These are phyloP conservation scores for Pseudonitzschia multiseries DNA, from an alignment of 108 stramenopile genomes.

Conservation along the genomic window DNA sequence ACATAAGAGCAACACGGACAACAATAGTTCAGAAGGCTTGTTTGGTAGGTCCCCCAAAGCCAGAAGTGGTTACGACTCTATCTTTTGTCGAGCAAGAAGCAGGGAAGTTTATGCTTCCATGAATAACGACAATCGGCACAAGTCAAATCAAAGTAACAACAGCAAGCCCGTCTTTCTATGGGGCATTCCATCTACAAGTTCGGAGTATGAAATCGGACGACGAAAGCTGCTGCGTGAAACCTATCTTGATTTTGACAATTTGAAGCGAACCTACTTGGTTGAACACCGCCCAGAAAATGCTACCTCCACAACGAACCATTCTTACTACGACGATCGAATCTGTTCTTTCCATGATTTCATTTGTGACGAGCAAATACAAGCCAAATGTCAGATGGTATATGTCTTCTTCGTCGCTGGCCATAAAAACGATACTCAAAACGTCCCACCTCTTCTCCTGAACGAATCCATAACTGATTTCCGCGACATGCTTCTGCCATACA, in stretches of 20 bases:
- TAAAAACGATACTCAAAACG: conserved; percentile 12
- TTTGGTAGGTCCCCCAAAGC: background rate
- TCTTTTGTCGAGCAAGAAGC: background rate
- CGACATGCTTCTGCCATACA: conserved; percentile 5
- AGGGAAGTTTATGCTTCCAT: background rate
- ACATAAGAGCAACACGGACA: background rate
- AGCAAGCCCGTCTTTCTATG: conserved; percentile 14
- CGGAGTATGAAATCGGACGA: conserved; percentile 10
- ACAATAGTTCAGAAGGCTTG: background rate
- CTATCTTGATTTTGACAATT: conserved; percentile 17
- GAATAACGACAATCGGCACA: background rate
- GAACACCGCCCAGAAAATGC: background rate
- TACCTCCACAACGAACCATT: background rate
- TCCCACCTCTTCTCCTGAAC: background rate
- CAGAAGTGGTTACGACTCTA: background rate
- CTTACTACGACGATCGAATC: conserved; percentile 8
- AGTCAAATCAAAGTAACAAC: background rate
- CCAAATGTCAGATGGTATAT: conserved; percentile 37
- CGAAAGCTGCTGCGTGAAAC: conserved; percentile 20
- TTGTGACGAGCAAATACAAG: background rate
- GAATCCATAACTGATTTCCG: conserved; percentile 14
- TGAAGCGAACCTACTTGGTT: background rate
- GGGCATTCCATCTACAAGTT: conserved; percentile 16
- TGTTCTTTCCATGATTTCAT: conserved; percentile 26
- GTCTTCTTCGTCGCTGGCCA: conserved; percentile 38